phyloP scores from a whole-genome alignment of 495 filamentous ascomycete species.

The Beverwykella pulmonaria region DNA sequence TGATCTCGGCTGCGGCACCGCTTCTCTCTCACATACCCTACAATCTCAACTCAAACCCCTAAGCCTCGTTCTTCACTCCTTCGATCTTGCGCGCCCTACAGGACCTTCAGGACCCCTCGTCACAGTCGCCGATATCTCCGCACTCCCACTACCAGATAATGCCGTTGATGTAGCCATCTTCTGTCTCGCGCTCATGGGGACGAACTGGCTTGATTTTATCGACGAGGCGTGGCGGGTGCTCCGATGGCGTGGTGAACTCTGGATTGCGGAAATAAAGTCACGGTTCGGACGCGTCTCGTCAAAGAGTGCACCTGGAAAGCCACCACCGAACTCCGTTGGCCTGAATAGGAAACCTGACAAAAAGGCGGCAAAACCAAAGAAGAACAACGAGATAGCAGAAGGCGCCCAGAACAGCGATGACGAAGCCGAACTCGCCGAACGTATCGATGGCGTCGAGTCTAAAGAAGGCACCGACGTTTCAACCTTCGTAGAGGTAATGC shows the following conservation, averaged over 20 bases:
- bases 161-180: conserved; percentile 85
- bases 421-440: conserved; percentile 29
- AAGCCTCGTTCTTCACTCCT: conserved; percentile 67
- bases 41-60: conserved; percentile 59
- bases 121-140: conserved; percentile 83
- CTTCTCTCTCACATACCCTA: conserved; percentile 64
- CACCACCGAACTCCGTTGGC: conserved; percentile 51
- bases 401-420: conserved; percentile 41
- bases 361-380: conserved; percentile 50
- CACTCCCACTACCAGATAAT: conserved; percentile 71
- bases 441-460: conserved; percentile 56
- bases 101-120: conserved; percentile 61
- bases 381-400: conserved; percentile 43
- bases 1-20: conserved; percentile 84
- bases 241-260: conserved; percentile 89
- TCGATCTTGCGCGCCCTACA: conserved; percentile 63
- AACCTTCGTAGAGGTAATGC: conserved; percentile 84
- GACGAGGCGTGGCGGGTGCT: conserved; percentile 92
- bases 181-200: conserved; percentile 96
- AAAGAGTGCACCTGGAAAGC: conserved; percentile 61
- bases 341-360: conserved; percentile 54
- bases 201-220: conserved; percentile 94
- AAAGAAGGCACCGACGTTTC: conserved; percentile 76
- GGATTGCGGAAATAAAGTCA: conserved; percentile 95
- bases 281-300: conserved; percentile 69